These are phyloP conservation scores for Hypoxylon sp. DNA, from an alignment of 2,329 filamentous ascomycete genomes.

Conservation along the genomic window DNA sequence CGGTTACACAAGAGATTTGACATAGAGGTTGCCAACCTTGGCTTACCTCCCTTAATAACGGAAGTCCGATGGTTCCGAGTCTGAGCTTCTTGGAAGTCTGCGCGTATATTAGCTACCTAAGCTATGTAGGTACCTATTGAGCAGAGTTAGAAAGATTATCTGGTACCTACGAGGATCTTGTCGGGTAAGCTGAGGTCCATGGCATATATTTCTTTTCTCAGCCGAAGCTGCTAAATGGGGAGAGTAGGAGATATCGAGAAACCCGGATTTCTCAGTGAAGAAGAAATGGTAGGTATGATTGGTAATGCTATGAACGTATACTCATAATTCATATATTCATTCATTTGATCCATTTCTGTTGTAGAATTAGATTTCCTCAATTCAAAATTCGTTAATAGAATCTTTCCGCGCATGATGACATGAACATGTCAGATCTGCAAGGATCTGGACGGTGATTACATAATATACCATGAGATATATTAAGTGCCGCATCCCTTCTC, in stretches of 20 bases:
- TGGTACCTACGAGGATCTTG: background rate
- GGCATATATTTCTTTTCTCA: no score
- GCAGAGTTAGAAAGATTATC: background rate
- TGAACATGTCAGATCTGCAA: background rate
- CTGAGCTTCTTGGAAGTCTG: background rate
- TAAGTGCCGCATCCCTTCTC: conserved; percentile 5
- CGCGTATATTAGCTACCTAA: background rate
- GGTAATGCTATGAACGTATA: no score
- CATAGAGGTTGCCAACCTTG: no score
- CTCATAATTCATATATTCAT: no score
- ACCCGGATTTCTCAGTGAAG: no score
- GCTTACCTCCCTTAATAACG: no score
- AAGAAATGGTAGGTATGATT: no score
- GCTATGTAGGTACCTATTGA: background rate
- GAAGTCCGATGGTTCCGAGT: background rate
- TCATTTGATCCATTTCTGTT: background rate
- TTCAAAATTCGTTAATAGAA: background rate
- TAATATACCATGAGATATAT: conserved; percentile 1
- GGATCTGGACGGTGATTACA: background rate
- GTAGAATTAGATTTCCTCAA: background rate
- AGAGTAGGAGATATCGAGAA: no score
- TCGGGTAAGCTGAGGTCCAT: no score
- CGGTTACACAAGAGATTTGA: background rate
- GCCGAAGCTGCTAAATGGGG: no score
- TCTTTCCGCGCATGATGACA: background rate